Conservation (phyloP, 192 early-diverging fungal genomes). For the Hyaloraphidium curvatum region DNA sequence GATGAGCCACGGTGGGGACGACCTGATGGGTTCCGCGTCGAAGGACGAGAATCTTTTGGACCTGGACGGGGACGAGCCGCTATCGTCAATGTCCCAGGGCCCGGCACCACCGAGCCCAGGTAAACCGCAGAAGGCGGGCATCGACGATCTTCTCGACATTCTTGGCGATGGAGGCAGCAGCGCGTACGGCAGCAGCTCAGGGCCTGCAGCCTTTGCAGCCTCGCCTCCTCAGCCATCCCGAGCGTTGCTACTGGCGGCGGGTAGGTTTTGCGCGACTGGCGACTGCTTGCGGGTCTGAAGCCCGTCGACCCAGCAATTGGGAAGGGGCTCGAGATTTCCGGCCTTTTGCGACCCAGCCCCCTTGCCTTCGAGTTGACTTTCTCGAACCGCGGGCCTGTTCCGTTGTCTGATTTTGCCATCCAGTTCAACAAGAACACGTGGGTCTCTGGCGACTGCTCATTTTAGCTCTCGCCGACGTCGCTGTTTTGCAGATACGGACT, state of each 20-base stretch:
- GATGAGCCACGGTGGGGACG: constrained; percentile 6
- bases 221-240: no score
- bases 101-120: constrained; percentile 13
- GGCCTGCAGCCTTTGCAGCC: background rate
- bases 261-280: no score
- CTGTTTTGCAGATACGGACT: constrained; percentile 21
- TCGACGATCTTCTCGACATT: constrained; percentile 27
- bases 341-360: background rate
- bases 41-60: constrained; percentile 45
- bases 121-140: background rate
- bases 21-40: constrained; percentile 20
- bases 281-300: no score
- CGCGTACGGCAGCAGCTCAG: background rate
- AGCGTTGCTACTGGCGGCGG: background rate
- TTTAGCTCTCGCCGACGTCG: background rate
- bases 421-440: constrained; percentile 31
- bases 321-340: constrained; percentile 4
- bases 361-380: constrained; percentile 22
- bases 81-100: no score
- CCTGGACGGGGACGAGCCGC: constrained; percentile 50
- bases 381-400: constrained; percentile 12
- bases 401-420: constrained; percentile 33
- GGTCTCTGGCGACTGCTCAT: background rate
- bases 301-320: background rate
- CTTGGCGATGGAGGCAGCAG: background rate